Percentiles rank a stretch among this genome's conserved stretches.
phyloP scores from a whole-genome alignment of 2,329 filamentous ascomycete genomes.

The Byssothecium circinans region DNA sequence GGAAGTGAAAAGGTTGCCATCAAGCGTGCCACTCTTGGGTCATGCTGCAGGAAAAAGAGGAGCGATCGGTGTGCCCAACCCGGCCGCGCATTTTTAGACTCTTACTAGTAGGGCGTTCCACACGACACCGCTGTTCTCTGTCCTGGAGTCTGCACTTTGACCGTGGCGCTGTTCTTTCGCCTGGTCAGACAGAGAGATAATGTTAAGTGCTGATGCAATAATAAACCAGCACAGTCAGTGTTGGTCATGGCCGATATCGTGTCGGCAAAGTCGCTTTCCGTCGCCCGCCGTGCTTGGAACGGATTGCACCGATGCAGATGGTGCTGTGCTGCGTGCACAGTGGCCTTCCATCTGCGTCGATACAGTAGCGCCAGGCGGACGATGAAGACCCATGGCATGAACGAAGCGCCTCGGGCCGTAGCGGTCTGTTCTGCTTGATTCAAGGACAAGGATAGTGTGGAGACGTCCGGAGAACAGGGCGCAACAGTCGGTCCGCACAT shows the following conservation, averaged over 20 bases:
- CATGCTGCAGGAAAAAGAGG: background rate
- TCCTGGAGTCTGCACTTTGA: too few species aligned
- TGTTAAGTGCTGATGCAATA: too few species aligned
- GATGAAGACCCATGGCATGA: conserved; percentile 26
- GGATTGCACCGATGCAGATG: conserved; percentile 7
- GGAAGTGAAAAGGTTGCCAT: background rate
- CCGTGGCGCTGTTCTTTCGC: too few species aligned
- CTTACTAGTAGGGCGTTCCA: too few species aligned
- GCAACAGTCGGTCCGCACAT: too few species aligned
- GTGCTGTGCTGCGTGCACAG: background rate
- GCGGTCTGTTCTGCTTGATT: conserved; percentile 24
- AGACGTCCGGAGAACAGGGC: too few species aligned
- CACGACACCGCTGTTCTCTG: conserved; percentile 22
- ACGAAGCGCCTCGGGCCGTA: conserved; percentile 38
- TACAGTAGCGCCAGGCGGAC: conserved; percentile 15
- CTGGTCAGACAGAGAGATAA: too few species aligned
- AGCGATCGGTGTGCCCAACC: conserved; percentile 22
- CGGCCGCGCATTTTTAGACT: conserved; percentile 11
- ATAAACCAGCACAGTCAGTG: too few species aligned
- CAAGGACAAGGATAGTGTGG: conserved; percentile 1
- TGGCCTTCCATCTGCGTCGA: too few species aligned
- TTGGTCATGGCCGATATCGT: too few species aligned
- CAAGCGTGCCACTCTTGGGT: background rate
- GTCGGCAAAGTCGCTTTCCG: too few species aligned
- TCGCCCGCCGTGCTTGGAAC: too few species aligned